Evolutionary conservation across 2,329 filamentous ascomycete genomes (phyloP).

Genomic region (Bipolaris zeicola): DNA sequence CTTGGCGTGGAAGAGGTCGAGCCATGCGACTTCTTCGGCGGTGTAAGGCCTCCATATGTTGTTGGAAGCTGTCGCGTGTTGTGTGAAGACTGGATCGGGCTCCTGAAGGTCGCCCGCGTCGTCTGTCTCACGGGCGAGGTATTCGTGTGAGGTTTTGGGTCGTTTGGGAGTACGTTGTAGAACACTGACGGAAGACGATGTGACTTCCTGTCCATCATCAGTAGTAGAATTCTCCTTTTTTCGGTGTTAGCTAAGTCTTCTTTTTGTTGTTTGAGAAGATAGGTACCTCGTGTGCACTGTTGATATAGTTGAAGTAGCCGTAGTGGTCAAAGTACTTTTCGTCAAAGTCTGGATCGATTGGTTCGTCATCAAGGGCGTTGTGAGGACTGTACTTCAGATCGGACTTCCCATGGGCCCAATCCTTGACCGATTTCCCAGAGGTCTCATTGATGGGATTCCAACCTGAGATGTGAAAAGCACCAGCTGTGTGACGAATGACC

Average conservation of each 20-base stretch:
- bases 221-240: too few species aligned
- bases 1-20: constrained; percentile 19
- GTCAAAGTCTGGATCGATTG: background rate
- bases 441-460: too few species aligned
- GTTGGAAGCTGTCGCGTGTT: constrained; percentile 3
- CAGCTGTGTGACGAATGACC: too few species aligned
- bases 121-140: background rate
- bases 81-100: constrained; percentile 6
- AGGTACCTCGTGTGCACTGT: background rate
- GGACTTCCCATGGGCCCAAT: background rate
- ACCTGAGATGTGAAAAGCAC: too few species aligned
- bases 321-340: background rate
- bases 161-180: too few species aligned
- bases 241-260: background rate
- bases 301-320: background rate
- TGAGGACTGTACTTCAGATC: background rate
- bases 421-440: too few species aligned
- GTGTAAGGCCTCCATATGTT: constrained; percentile 1
- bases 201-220: too few species aligned
- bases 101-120: background rate
- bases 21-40: constrained; percentile 21
- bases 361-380: background rate
- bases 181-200: too few species aligned
- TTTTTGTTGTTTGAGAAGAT: background rate
- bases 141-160: too few species aligned